Percentiles rank a stretch among this genome's conserved stretches.
Conservation (phyloP, 768 basidiomycete species). For the Xerocomellus dryophilus region DNA sequence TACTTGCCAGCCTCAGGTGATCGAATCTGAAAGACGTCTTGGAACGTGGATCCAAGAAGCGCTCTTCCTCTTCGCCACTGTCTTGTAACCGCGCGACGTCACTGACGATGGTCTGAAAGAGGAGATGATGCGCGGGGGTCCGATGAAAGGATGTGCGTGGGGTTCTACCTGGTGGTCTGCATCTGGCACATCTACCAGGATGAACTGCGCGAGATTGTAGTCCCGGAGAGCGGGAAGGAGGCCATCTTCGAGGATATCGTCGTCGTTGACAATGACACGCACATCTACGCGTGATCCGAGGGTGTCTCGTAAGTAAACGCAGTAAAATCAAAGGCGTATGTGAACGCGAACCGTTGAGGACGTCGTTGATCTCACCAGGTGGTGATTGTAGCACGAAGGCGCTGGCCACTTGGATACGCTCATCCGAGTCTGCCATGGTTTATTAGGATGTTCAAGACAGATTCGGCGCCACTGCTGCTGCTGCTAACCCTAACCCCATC, state of each 20-base stretch:
- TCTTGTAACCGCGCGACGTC: constrained; percentile 55
- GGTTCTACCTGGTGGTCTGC: constrained; percentile 67
- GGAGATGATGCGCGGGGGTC: not conserved
- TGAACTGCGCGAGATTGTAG: constrained; percentile 89
- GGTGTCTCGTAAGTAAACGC: not conserved
- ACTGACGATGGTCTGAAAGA: constrained; percentile 75
- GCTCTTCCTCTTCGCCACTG: constrained; percentile 46
- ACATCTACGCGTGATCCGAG: constrained; percentile 57
- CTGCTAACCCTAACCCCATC: constrained; percentile 28
- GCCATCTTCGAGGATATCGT: constrained; percentile 75
- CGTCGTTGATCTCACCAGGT: constrained; percentile 96
- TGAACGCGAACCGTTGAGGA: constrained; percentile 69
- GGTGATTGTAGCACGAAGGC: constrained; percentile 85
- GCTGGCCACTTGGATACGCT: constrained; percentile 70
- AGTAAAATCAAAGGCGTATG: not conserved
- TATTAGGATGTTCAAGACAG: not conserved
- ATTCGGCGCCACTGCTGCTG: not conserved
- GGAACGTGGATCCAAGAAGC: constrained; percentile 83
- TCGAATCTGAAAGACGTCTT: constrained; percentile 80
- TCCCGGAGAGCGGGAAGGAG: constrained; percentile 74
- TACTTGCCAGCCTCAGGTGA: constrained; percentile 74
- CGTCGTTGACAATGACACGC: constrained; percentile 84
- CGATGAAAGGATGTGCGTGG: not conserved
- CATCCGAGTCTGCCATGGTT: constrained; percentile 51
- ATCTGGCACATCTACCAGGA: constrained; percentile 79